These are phyloP conservation scores for Tuber umbilicatum DNA, from an alignment of 495 filamentous ascomycete species.

Conservation along the genomic window DNA sequence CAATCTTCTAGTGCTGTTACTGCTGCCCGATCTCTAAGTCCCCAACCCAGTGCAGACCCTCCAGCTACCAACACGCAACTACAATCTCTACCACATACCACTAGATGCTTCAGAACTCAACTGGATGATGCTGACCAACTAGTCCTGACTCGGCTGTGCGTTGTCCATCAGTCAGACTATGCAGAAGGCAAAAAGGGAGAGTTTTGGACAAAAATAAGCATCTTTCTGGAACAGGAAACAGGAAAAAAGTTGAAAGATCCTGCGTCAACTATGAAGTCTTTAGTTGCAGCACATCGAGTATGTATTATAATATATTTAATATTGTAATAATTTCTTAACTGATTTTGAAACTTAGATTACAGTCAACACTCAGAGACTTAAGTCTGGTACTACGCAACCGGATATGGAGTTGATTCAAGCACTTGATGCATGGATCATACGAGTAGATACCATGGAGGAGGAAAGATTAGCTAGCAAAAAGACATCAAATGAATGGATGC, in stretches of 20 bases:
- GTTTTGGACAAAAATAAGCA: too few species aligned
- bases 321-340: background rate
- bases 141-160: background rate
- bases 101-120: too few species aligned
- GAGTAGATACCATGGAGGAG: background rate
- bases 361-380: background rate
- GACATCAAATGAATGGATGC: background rate
- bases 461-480: background rate
- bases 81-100: too few species aligned
- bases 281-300: background rate
- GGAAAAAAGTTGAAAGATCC: background rate
- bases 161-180: background rate
- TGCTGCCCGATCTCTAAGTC: background rate
- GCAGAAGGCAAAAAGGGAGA: background rate
- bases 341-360: background rate
- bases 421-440: background rate
- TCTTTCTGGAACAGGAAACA: background rate
- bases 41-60: background rate
- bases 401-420: background rate
- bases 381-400: background rate
- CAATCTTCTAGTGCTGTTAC: too few species aligned
- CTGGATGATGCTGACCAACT: background rate
- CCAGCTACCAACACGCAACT: background rate
- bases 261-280: background rate
- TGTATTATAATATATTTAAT: background rate